Conservation (phyloP, 2,329 filamentous ascomycete species). For the Trichoderma pleuroti region DNA sequence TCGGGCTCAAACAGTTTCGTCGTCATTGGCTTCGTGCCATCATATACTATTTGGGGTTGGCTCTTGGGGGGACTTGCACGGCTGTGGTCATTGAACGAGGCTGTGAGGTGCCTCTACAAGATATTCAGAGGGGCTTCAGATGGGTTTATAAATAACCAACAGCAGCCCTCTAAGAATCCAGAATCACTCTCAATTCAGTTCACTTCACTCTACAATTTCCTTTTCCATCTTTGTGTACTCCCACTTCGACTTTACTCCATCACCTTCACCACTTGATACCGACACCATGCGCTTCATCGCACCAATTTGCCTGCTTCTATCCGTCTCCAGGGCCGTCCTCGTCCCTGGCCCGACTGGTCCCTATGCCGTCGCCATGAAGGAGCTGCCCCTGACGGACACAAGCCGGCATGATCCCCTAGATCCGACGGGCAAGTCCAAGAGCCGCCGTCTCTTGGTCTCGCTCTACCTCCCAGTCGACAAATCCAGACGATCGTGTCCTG, state of each 20-base stretch:
- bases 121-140: background rate
- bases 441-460: slow-evolving; percentile 29
- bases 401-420: slow-evolving; percentile 33
- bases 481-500: slow-evolving; percentile 23
- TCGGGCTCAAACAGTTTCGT: background rate
- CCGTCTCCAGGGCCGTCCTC: slow-evolving; percentile 25
- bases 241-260: background rate
- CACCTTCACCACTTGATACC: background rate
- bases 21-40: slow-evolving; percentile 7
- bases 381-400: slow-evolving; percentile 30
- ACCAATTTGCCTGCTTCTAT: slow-evolving; percentile 21
- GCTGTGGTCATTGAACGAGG: slow-evolving; percentile 21
- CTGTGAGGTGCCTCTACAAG: background rate
- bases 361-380: slow-evolving; percentile 29
- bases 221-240: background rate
- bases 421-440: slow-evolving; percentile 27
- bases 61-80: background rate
- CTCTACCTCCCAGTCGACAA: slow-evolving; percentile 32
- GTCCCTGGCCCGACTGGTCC: slow-evolving; percentile 31
- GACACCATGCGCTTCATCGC: slow-evolving; percentile 17
- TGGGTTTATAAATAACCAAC: background rate
- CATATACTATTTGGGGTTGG: slow-evolving; percentile 12
- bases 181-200: background rate
- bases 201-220: background rate
- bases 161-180: background rate